Evolutionary conservation across 2,329 filamentous ascomycete species (phyloP), one percentile per base, ranked within the genome.

Genomic region (Alternaria postmessia): DNA sequence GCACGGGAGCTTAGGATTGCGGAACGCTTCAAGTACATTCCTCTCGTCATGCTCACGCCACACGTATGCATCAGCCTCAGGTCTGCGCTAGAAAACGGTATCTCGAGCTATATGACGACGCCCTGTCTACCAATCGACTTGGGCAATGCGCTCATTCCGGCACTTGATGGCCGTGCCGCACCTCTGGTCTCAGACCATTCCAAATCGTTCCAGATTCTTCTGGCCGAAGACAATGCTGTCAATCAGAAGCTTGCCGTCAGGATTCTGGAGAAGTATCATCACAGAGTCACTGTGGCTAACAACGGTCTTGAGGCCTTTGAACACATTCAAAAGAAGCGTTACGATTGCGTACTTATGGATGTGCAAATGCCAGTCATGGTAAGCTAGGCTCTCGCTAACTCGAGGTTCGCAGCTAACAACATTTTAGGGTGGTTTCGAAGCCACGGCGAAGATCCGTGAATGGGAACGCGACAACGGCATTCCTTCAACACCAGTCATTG

Each of bases 361-460:
- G 95, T 99, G 18, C 95, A 98, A 78, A 99, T 99, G 95, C 95
- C 95, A n/a, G 91, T 98, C 73, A 98, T 98, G 94, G 89, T 91
- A 81, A 82, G 88, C 66, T 49, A 16, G 60, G 22, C 2, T 44
- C 1, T 12, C 5, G 16, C 8, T 9, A n/a, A 61, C 11, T 44
- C 3, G 7, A 36, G 7, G 36, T 54, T 20, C n/a, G 22, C 7
- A 24, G 43, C 79, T 86, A 76, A 86, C 74, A n/a, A 54, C 20
- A 9, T 34, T 42, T 51, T 59, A 91, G 89, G 95, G 95, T 76
- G 95, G 95, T 44, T 98, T 99, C 76, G 95, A 99, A 81, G 94
- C 95, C 14, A 99, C 95, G 5, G 92, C 89, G 68, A 97, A 97
- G 83, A 99, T 99, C 68, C 89, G 95, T 72, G 93, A 97, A 78